Conservation (phyloP, 2,329 filamentous ascomycete species). For the Aspergillus sojae region DNA sequence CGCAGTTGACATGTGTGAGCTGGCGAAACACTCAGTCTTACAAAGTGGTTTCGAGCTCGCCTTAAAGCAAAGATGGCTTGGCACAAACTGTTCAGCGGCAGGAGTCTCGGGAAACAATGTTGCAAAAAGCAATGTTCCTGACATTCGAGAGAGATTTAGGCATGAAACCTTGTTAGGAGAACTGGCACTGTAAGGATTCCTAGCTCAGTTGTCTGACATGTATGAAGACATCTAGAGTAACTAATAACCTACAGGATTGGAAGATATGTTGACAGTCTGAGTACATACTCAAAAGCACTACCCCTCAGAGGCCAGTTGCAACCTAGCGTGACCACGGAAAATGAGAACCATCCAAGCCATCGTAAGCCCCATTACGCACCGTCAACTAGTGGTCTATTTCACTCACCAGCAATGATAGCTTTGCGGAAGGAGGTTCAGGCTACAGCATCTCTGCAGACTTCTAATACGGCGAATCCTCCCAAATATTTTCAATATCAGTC, state of each 20-base stretch:
- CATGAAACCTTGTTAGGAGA: conserved; percentile 85
- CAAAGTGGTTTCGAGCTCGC: conserved; percentile 91
- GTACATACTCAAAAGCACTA: not conserved
- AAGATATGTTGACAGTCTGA: conserved; percentile 2
- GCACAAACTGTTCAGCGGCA: conserved; percentile 72
- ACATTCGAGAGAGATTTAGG: conserved; percentile 86
- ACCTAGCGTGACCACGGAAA: not conserved
- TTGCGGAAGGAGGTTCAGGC: not conserved
- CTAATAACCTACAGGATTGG: not conserved
- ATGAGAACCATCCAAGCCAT: not conserved
- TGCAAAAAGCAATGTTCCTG: conserved; percentile 94
- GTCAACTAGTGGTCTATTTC: not conserved
- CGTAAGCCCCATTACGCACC: not conserved
- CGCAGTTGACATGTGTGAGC: conserved; percentile 96
- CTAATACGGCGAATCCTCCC: not conserved
- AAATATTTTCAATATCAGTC: not conserved
- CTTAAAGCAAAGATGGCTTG: conserved; percentile 91
- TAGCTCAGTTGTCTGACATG: not conserved
- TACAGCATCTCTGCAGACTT: not conserved
- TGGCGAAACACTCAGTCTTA: conserved; percentile 92
- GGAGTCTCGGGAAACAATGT: conserved; percentile 87
- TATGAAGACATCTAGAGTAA: not conserved
- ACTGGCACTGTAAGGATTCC: conserved; percentile 68
- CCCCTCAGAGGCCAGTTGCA: not conserved
- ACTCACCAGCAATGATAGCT: not conserved